Evolutionary conservation across 208 protist species (phyloP).

Genomic region (Acanthamoeba divionensis): DNA sequence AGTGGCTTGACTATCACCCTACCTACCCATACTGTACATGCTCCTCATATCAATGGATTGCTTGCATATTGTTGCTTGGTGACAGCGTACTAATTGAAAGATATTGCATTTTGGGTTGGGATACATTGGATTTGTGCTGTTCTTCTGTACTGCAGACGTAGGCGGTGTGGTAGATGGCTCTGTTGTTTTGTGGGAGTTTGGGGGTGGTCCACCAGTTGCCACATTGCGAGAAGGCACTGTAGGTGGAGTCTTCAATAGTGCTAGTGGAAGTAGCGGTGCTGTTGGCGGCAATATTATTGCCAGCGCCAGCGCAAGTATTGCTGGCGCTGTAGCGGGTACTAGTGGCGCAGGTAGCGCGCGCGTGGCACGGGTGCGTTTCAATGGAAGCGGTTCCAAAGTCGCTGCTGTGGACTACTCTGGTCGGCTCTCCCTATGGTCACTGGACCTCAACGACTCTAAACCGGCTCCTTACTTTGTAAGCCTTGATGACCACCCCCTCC

Average conservation of each 20-base stretch:
- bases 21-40: slow-evolving; percentile 10
- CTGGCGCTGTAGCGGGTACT: neutral
- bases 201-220: neutral
- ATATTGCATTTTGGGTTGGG: neutral
- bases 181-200: slow-evolving; percentile 2
- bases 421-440: neutral
- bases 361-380: neutral
- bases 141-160: neutral
- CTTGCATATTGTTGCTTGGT: neutral
- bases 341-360: neutral
- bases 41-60: neutral
- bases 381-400: slow-evolving; percentile 20
- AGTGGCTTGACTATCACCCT: neutral
- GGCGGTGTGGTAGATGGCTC: neutral
- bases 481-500: too few relatives aligned
- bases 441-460: neutral
- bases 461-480: neutral
- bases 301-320: too few relatives aligned
- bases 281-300: too few relatives aligned
- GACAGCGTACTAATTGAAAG: neutral
- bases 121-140: neutral
- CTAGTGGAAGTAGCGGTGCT: too few relatives aligned
- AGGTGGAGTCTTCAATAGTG: too few relatives aligned
- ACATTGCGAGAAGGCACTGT: too few relatives aligned
- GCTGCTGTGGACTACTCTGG: neutral